Conservation (phyloP, 441 rosid genomes). For the Viola pubescens region DNA sequence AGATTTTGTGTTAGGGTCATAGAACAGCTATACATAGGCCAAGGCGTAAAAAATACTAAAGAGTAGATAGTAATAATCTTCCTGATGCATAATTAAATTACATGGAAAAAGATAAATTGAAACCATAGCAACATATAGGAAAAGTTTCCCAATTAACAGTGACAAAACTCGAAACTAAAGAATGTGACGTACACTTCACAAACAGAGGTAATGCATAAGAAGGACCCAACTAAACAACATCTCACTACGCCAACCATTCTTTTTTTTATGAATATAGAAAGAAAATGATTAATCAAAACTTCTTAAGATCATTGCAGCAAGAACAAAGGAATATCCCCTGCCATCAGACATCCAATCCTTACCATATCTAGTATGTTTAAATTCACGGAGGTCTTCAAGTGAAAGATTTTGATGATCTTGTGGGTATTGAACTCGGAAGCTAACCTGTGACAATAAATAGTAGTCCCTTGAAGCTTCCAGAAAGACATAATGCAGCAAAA, state of each 20-base stretch:
- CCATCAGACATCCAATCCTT: slow-evolving; percentile 22
- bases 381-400: slow-evolving; percentile 92
- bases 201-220: too few relatives aligned
- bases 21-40: slow-evolving; percentile 13
- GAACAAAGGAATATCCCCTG: slow-evolving; percentile 4
- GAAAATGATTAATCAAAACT: not conserved
- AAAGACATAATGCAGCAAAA: not conserved
- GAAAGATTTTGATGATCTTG: slow-evolving; percentile 85
- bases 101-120: not conserved
- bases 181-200: too few relatives aligned
- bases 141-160: not conserved
- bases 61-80: slow-evolving; percentile 4
- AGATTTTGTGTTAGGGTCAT: slow-evolving; percentile 32
- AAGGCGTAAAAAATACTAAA: slow-evolving; percentile 19
- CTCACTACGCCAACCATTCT: not conserved
- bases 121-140: not conserved
- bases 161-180: too few relatives aligned
- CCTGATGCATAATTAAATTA: not conserved
- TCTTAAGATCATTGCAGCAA: not conserved
- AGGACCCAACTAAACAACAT: too few relatives aligned
- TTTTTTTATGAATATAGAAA: not conserved
- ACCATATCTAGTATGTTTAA: slow-evolving; percentile 98
- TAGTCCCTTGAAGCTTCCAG: slow-evolving; percentile 12
- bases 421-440: slow-evolving; percentile 90
- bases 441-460: slow-evolving; percentile 56